Percentiles rank a stretch among this genome's conserved stretches.
These are phyloP conservation scores for Chamaenerion angustifolium DNA, from an alignment of 345 rosid genomes.

Conservation along the genomic window DNA sequence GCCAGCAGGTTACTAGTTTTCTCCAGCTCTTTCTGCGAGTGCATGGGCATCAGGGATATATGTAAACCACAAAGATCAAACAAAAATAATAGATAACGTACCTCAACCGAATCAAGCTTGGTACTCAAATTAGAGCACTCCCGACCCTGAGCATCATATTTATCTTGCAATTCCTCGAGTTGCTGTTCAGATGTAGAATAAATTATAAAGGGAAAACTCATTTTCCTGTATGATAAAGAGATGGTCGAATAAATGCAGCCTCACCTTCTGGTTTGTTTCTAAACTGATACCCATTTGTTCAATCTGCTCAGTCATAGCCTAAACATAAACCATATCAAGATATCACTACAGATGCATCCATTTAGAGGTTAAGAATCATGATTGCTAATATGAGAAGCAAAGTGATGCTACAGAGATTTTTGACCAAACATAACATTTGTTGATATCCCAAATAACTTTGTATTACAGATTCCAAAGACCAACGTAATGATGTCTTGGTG, in stretches of 20 bases:
- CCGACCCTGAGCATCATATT: slow-evolving; percentile 50
- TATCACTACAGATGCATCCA: not conserved
- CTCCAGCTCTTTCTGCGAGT: slow-evolving; percentile 48
- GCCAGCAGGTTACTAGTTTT: slow-evolving; percentile 53
- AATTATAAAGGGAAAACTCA: not conserved
- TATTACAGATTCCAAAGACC: not conserved
- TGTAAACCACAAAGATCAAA: not conserved
- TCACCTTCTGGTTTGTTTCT: slow-evolving; percentile 74
- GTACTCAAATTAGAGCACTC: slow-evolving; percentile 53
- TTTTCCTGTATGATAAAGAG: not conserved
- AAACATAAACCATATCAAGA: slow-evolving; percentile 8
- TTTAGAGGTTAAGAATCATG: too few relatives aligned
- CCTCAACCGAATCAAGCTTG: slow-evolving; percentile 75
- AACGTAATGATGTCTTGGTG: not conserved
- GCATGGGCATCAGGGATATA: not conserved
- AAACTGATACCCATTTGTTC: slow-evolving; percentile 64
- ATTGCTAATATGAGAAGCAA: too few relatives aligned
- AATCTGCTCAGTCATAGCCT: slow-evolving; percentile 93
- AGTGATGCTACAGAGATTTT: too few relatives aligned
- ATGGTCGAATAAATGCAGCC: slow-evolving; percentile 8
- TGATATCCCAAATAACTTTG: too few relatives aligned
- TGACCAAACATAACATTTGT: too few relatives aligned
- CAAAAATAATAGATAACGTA: slow-evolving; percentile 11
- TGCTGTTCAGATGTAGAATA: slow-evolving; percentile 28
- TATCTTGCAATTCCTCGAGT: slow-evolving; percentile 73